Base-by-base conservation (phyloP, 2,329 filamentous ascomycete species). In the Fusarium napiforme region DNA sequence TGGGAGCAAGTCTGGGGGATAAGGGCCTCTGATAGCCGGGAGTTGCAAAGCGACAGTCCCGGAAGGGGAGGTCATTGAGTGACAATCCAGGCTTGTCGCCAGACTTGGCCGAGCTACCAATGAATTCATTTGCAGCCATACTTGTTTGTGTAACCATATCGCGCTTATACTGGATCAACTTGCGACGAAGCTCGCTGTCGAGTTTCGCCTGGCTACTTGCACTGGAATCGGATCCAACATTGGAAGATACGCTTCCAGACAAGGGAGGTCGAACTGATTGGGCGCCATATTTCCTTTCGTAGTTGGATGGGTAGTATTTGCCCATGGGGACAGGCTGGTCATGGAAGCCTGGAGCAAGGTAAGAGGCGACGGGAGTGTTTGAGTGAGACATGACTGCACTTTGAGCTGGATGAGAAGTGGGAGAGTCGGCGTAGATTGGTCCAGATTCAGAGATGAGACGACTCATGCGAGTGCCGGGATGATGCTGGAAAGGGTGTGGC, bases 291-390 rank as follows among this genome's bases (percentile, higher is more conserved):
- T 83, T 78, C 34, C 81, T 83, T 72, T 89, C 87, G 74, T 90
- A 91, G 79, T 91, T 91, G 32, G 88, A 86, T 1, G 89, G 89
- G 66, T 91, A 90, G 75, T 91, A 91, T 80, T 91, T 91, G 30
- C 89, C 89, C 80, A 90, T 83, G 0, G 89, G 87, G 37, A 89
- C 80, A 8, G 84, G 80, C 40, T 80, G 83, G 42, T 85, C 84
- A 56, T 86, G 84, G 42, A 85, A 81, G 5, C 87, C 87, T 32
- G 84, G 84, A 11, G 87, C 86, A 37, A 86, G 82, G 67, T 88
- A 89, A 4, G 87, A 87, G 14, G 87, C 81, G 40, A 88, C 83
- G 11, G 86, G 85, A 11, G 84, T 85, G 72, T 82, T 83, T 36
- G 82, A 69, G 15, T 76, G 75, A 47, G 71, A 57, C 60, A 73